Evolutionary conservation across 495 filamentous ascomycete species (phyloP).

Genomic region (Penicillium tannophilum): DNA sequence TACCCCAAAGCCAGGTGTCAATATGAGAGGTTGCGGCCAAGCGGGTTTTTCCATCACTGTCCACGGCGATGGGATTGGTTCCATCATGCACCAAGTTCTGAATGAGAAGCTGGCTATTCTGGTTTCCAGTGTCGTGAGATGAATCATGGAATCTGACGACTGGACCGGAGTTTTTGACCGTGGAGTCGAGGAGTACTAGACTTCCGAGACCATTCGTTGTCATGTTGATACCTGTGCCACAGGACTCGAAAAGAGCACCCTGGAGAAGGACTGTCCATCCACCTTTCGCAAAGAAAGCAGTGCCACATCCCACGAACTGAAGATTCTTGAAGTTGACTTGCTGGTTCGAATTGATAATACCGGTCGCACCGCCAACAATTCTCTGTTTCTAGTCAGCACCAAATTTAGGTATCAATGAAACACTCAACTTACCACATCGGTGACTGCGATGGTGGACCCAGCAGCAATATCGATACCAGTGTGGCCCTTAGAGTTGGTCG

Average conservation of each 20-base stretch:
- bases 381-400: constrained; percentile 33
- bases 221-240: constrained; percentile 38
- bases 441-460: constrained; percentile 49
- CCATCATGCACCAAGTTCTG: constrained; percentile 37
- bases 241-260: constrained; percentile 34
- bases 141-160: constrained; percentile 51
- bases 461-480: constrained; percentile 49
- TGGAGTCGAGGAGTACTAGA: constrained; percentile 49
- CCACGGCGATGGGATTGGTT: constrained; percentile 33
- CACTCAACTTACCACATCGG: constrained; percentile 44
- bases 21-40: constrained; percentile 49
- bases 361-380: constrained; percentile 52
- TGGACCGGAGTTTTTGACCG: constrained; percentile 49
- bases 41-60: constrained; percentile 36
- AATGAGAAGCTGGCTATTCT: constrained; percentile 41
- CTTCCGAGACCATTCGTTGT: constrained; percentile 48
- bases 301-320: constrained; percentile 42
- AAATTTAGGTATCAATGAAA: background rate
- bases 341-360: constrained; percentile 51
- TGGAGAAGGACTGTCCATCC: constrained; percentile 48
- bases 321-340: constrained; percentile 56
- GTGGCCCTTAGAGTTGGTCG: constrained; percentile 52
- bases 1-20: constrained; percentile 47
- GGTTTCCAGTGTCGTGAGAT: constrained; percentile 32
- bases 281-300: constrained; percentile 38